These are phyloP conservation scores for Smallanthus sonchifolius DNA, from an alignment of 129 eudicot species.

Conservation along the genomic window DNA sequence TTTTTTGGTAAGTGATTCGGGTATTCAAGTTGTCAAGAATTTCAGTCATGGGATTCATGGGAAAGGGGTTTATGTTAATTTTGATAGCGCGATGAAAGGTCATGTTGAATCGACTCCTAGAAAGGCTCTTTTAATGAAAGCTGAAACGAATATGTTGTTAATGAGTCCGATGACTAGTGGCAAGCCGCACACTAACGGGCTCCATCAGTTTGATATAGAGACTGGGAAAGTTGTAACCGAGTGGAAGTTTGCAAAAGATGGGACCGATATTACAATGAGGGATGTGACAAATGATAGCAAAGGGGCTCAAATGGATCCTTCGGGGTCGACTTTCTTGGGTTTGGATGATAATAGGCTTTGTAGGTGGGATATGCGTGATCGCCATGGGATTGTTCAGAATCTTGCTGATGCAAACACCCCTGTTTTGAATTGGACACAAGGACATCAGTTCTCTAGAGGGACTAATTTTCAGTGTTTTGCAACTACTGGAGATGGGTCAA, in stretches of 20 bases:
- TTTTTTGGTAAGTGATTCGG: slow-evolving; percentile 75
- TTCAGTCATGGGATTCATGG: slow-evolving; percentile 89
- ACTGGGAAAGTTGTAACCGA: slow-evolving; percentile 84
- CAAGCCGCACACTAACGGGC: slow-evolving; percentile 71
- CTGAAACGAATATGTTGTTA: slow-evolving; percentile 89
- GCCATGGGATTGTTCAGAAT: slow-evolving; percentile 86
- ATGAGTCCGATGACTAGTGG: slow-evolving; percentile 83
- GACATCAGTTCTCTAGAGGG: slow-evolving; percentile 94
- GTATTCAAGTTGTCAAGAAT: slow-evolving; percentile 93
- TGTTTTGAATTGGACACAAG: slow-evolving; percentile 92
- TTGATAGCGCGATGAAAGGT: slow-evolving; percentile 37
- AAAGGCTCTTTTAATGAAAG: slow-evolving; percentile 87
- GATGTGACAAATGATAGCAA: slow-evolving; percentile 87
- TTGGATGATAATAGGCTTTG: slow-evolving; percentile 89
- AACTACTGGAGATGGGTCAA: slow-evolving; percentile 95
- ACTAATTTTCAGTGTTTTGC: slow-evolving; percentile 98
- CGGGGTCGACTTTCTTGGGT: slow-evolving; percentile 96
- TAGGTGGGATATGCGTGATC: slow-evolving; percentile 98
- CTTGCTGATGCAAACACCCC: slow-evolving; percentile 72
- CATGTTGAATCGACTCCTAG: slow-evolving; percentile 57
- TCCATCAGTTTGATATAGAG: slow-evolving; percentile 91
- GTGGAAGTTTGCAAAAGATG: slow-evolving; percentile 97
- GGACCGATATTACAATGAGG: slow-evolving; percentile 86
- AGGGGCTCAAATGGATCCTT: slow-evolving; percentile 93
- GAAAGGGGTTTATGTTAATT: slow-evolving; percentile 86